Evolutionary conservation across 2,329 filamentous ascomycete genomes (phyloP), one percentile per base, ranked within the genome.

Genomic region (Chalaropsis ovoidea): DNA sequence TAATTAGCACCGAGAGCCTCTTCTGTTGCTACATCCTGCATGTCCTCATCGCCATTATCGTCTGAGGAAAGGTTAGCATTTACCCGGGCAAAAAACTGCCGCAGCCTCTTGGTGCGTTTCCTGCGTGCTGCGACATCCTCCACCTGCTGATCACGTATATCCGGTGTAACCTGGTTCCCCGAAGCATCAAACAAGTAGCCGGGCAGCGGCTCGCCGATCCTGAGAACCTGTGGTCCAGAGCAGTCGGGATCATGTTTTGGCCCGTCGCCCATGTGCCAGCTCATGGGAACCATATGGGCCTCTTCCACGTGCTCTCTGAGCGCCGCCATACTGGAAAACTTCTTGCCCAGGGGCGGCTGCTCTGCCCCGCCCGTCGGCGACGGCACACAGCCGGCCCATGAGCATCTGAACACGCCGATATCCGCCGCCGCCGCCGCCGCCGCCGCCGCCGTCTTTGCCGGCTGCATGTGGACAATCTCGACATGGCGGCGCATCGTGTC

Each of bases 231-330:
- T 47, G 60, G 66, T 15, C 66, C 66, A 7, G n/a, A 54, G 39
- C 65, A 54, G 52, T 68, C 66, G 10, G 66, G 63, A 31, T 68
- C 52, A 41, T 65, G 61, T 13, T 42, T 39, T 8, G 80, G 80
- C 0, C 84, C 84, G 63, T 86, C 84, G 17, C 84, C 84, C 52
- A 81, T 75, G 68, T 85, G 78, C 84, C 83, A 86, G 45, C 76
- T 74, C 65, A 82, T 74, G 1, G 79, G 78, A 13, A 76, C 70
- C 56, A 86, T 72, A 70, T 87, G 84, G n/a, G 69, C 70, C 67
- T 77, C 71, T 64, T 85, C 79, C 43, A 86, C 70, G 68, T 87
- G 84, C 1, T 72, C 69, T n/a, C 73, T 69, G 69, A 84, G 79
- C 24, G 74, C 73, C 0, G 70, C 66, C 27, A 69, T 67, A 13